Base-by-base conservation (phyloP, 495 filamentous ascomycete species). In the Annulohypoxylon moriforme region DNA sequence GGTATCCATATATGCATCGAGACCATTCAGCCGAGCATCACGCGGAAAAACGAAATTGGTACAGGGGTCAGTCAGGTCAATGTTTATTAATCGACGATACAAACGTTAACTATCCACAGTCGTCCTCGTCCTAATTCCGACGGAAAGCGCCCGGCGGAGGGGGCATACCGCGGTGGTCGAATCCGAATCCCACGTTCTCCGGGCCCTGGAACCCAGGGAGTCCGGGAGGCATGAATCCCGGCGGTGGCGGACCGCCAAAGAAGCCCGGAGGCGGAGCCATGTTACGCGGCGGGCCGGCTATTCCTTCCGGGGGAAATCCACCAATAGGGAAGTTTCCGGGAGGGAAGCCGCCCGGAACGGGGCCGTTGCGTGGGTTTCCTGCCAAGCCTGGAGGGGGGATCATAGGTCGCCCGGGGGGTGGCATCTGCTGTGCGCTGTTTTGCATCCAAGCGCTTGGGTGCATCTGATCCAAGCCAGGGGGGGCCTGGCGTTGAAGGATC, bases 401-500 rank as follows among this genome's bases (percentile, higher is more conserved):
- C 81, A 85, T 85, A 49, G 81, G 83, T 4, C 82, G 79, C 13
- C 76, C 80, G 4, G 77, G 78, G 9, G 81, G 79, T 18, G 78
- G 76, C 61, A 82, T 64, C 36, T 82, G 82, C 46, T 79, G 82
- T 20, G 61, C 80, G 22, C 71, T 78, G 56, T 72, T 76, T 67
- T 80, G 79, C 68, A 81, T 79, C 79, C 83, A 84, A 53, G 67
- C 65, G 14, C 27, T 66, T 9, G 73, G 80, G 63, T 80, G 81
- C 76, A 85, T 84, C 62, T 84, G 84, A 52, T 88, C 83, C 22
- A 85, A 73, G 10, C 83, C 85, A 0, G 82, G 79, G 8, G 84
- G 84, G 13, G 81, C 85, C 44, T 85, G 85, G 10, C 86, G 84
- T 70, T 87, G 85, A 18, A 88, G 77, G 44, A 88, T 88, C 64